Percentiles rank a stretch among this genome's conserved stretches.
Evolutionary conservation across 768 basidiomycete genomes (phyloP).

Genomic region (Trametes punicea): DNA sequence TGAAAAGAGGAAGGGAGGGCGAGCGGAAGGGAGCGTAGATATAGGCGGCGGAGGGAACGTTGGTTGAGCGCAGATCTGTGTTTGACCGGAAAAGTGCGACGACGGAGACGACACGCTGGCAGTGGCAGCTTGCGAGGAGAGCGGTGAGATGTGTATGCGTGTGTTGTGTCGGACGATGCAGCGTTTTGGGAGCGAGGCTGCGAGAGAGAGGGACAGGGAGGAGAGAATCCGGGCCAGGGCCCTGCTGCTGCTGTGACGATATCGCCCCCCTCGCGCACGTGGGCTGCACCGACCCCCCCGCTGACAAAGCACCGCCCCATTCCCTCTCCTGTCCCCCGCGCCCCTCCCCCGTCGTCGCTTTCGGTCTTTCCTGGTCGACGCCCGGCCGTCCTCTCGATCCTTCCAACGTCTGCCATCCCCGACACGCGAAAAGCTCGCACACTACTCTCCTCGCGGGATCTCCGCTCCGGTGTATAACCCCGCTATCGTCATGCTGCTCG

Average conservation of each 20-base stretch:
- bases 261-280: conserved; percentile 29
- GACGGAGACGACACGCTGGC: too few relatives aligned
- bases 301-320: conserved; percentile 24
- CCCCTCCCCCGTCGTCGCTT: not conserved
- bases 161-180: not conserved
- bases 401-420: not conserved
- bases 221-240: not conserved
- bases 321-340: not conserved
- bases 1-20: conserved; percentile 10
- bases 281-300: conserved; percentile 19
- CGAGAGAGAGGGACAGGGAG: not conserved
- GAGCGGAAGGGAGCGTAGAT: conserved; percentile 1
- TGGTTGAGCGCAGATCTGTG: conserved; percentile 15
- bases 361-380: not conserved
- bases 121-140: too few relatives aligned
- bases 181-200: conserved; percentile 9
- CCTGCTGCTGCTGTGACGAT: conserved; percentile 22
- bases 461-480: not conserved
- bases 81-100: not conserved
- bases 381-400: not conserved
- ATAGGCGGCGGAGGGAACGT: conserved; percentile 12
- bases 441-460: not conserved
- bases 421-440: not conserved
- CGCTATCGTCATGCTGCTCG: not conserved
- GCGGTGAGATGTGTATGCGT: not conserved